Base-by-base conservation (phyloP, 352 stramenopile species). In the Peronospora destructor region DNA sequence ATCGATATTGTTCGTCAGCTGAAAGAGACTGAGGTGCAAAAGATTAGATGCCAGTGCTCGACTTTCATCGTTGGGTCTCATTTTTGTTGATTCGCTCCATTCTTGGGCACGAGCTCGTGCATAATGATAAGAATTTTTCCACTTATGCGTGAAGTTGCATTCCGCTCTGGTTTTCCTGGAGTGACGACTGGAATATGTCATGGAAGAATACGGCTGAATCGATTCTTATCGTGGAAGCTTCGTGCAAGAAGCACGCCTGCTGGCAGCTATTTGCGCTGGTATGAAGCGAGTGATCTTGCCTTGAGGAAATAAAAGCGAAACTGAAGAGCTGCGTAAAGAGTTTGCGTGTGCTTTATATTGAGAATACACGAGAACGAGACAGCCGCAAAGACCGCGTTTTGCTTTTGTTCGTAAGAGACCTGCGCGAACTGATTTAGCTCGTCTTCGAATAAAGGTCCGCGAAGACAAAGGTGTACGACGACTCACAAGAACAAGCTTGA, bases 171-270 rank as follows among this genome's bases (percentile, higher is more conserved):
- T 17, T 66, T 86, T 13, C 70, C 76, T 17, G 78, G 76, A 5
- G 74, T 94, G 32, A 73, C 76, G 1, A 94, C 84, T 12, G 83
- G 83, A 6, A 26, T 13, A 86, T 95, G 63, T 90, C 84, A 11
- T 95, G 83, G 79, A 94, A 74, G 29, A 73, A 76, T 14, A 66
- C 77, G 0, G 81, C 81, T 11, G 83, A 81, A 6, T 85, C 82
- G 4, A 90, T 95, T 23, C 59, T 94, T 12, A 94, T 94, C 52
- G 82, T 94, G 32, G 81, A 95, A 51, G 82, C 76, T n/a, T n/a
- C n/a, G n/a, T n/a, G n/a, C n/a, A n/a, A n/a, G n/a, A n/a, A n/a
- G n/a, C n/a, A n/a, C n/a, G n/a, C n/a, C n/a, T n/a, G 13, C 59
- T 95, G 10, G 84, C 85, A 23, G 87, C 87, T 17, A 84, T 89